Percentiles rank a stretch among this genome's conserved stretches.
Conservation (phyloP, 768 basidiomycete genomes). For the Phylloporus sp. region DNA sequence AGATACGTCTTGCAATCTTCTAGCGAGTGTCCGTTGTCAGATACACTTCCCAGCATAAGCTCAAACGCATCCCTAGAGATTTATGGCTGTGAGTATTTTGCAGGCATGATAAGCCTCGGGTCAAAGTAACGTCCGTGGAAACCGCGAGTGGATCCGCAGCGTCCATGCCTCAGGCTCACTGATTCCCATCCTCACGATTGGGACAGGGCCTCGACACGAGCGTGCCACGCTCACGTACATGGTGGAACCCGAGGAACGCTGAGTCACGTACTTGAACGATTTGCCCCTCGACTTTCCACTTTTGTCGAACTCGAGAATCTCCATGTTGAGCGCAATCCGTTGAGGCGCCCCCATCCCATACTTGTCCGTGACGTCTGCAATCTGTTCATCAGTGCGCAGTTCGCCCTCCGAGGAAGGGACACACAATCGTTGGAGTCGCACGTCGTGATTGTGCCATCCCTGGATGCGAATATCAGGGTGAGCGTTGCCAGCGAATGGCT, state of each 20-base stretch:
- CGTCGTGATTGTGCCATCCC: slow-evolving; percentile 93
- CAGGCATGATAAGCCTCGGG: neutral
- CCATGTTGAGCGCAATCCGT: slow-evolving; percentile 58
- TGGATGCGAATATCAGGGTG: slow-evolving; percentile 32
- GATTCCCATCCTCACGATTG: no score
- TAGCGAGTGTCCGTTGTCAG: slow-evolving; percentile 68
- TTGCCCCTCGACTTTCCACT: slow-evolving; percentile 17
- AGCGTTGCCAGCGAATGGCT: neutral
- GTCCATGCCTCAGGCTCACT: no score
- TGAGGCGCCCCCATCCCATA: slow-evolving; percentile 74
- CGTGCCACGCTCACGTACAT: neutral
- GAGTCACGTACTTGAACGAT: slow-evolving; percentile 41
- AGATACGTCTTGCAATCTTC: slow-evolving; percentile 81
- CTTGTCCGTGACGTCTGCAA: slow-evolving; percentile 79
- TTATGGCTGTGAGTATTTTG: slow-evolving; percentile 17
- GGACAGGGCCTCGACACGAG: no score
- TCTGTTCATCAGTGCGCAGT: neutral
- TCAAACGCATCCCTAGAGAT: slow-evolving; percentile 74
- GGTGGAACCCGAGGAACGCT: neutral
- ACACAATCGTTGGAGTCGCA: slow-evolving; percentile 90
- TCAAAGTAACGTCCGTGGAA: slow-evolving; percentile 4
- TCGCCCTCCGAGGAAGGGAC: slow-evolving; percentile 16
- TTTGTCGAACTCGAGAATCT: slow-evolving; percentile 56
- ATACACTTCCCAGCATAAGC: slow-evolving; percentile 79
- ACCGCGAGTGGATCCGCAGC: no score